Conservation (phyloP, 2,329 filamentous ascomycete genomes). For the Pezicula radicicola region DNA sequence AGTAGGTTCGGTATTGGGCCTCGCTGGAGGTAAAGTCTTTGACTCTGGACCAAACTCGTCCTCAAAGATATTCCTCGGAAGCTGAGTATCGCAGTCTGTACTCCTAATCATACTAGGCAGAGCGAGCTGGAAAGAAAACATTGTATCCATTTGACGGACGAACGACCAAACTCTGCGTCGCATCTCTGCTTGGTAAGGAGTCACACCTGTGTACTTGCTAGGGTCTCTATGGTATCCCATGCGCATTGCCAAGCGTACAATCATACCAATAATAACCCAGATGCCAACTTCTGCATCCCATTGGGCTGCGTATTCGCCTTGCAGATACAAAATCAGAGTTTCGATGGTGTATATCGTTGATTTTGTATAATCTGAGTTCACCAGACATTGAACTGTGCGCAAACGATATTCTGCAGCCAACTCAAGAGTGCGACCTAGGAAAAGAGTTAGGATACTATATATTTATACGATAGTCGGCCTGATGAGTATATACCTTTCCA, state of each 20-base stretch:
- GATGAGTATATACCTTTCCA: slow-evolving; percentile 56
- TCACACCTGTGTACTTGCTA: slow-evolving; percentile 68
- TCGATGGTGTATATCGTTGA: slow-evolving; percentile 75
- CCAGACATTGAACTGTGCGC: slow-evolving; percentile 74
- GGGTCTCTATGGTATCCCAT: slow-evolving; percentile 69
- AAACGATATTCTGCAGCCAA: slow-evolving; percentile 63
- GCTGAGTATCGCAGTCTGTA: slow-evolving; percentile 70
- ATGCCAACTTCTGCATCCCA: slow-evolving; percentile 64
- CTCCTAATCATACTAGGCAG: slow-evolving; percentile 65
- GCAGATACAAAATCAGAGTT: slow-evolving; percentile 71
- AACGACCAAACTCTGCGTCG: slow-evolving; percentile 66
- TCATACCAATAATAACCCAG: slow-evolving; percentile 49
- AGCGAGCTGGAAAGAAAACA: slow-evolving; percentile 72
- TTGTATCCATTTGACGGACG: slow-evolving; percentile 68
- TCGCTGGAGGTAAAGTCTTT: slow-evolving; percentile 63
- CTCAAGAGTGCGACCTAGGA: slow-evolving; percentile 44
- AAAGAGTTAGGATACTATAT: slow-evolving; percentile 33
- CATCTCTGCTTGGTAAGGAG: slow-evolving; percentile 78
- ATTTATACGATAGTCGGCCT: slow-evolving; percentile 23
- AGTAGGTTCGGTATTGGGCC: slow-evolving; percentile 68
- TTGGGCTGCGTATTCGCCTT: slow-evolving; percentile 70
- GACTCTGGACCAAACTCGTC: slow-evolving; percentile 73
- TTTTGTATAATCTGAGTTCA: slow-evolving; percentile 74
- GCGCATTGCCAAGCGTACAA: slow-evolving; percentile 51
- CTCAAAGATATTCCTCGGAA: slow-evolving; percentile 77